Evolutionary conservation across 768 basidiomycete species (phyloP).

Genomic region (Leccinum disarticulatum): DNA sequence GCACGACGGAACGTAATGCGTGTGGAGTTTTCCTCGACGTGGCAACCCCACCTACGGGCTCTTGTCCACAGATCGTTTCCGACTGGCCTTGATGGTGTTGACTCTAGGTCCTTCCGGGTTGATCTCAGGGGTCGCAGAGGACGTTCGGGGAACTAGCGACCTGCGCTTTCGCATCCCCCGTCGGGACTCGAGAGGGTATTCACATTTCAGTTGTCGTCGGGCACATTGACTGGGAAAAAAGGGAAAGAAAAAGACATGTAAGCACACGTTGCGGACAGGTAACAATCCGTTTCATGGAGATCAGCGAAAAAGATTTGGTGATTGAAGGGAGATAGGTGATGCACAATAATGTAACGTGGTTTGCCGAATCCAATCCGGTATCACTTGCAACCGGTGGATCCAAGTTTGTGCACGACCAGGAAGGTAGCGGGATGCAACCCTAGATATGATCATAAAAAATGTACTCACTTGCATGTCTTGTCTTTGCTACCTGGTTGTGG

Average conservation of each 20-base stretch:
- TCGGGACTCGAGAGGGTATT: constrained; percentile 68
- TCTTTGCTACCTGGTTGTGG: constrained; percentile 52
- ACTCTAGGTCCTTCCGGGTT: constrained; percentile 26
- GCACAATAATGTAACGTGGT: background rate
- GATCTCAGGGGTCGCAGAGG: constrained; percentile 28
- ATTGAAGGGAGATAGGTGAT: constrained; percentile 22
- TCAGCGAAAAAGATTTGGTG: constrained; percentile 26
- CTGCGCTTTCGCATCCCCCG: constrained; percentile 58
- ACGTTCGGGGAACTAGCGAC: constrained; percentile 35
- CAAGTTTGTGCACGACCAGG: constrained; percentile 8
- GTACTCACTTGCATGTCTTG: constrained; percentile 65
- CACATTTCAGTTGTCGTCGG: constrained; percentile 65
- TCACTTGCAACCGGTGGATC: constrained; percentile 11
- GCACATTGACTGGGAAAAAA: constrained; percentile 61
- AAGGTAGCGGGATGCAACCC: constrained; percentile 3
- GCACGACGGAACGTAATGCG: constrained; percentile 10
- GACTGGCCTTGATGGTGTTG: constrained; percentile 20
- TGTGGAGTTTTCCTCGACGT: background rate
- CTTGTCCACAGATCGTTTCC: constrained; percentile 32
- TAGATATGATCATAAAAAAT: constrained; percentile 1
- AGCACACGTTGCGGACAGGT: constrained; percentile 15
- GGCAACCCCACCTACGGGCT: constrained; percentile 15
- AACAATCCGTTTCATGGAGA: constrained; percentile 23
- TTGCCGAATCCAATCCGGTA: constrained; percentile 16
- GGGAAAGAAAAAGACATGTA: constrained; percentile 23